These are phyloP conservation scores for Saposhnikovia divaricata DNA, from an alignment of 129 eudicot genomes.

Conservation along the genomic window DNA sequence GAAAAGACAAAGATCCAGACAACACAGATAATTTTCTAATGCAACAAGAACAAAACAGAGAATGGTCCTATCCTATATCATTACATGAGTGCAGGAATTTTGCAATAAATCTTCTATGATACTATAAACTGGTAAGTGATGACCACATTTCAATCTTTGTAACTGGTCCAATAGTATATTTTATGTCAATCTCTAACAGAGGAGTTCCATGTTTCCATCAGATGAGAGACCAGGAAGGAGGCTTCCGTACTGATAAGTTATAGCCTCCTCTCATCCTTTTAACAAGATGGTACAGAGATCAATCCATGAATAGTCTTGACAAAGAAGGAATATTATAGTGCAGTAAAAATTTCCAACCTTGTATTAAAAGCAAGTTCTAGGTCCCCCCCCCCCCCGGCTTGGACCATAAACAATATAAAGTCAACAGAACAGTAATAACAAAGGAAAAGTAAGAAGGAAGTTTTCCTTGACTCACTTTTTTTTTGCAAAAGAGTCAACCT, in stretches of 20 bases:
- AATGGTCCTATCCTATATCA: constrained; percentile 3
- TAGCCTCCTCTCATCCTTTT: neutral
- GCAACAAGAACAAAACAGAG: neutral
- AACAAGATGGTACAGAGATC: neutral
- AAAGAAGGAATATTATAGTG: neutral
- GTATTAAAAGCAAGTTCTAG: neutral
- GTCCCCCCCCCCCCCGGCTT: neutral
- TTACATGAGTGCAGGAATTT: neutral
- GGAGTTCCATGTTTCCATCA: neutral
- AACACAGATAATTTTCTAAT: neutral
- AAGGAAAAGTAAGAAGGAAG: neutral
- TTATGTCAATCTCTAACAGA: neutral
- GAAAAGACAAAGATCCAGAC: neutral
- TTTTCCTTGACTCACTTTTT: neutral
- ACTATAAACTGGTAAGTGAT: neutral
- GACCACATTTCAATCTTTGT: neutral
- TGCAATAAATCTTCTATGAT: neutral
- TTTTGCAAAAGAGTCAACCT: neutral
- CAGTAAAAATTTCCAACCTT: neutral
- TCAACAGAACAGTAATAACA: neutral
- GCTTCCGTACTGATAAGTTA: neutral
- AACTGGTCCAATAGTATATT: too few species aligned
- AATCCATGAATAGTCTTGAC: neutral
- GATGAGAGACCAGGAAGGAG: neutral
- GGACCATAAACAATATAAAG: neutral